Base-by-base conservation (phyloP, 225 moss, liverwort and hornwort genomes). In the Thuidium tamariscinum region DNA sequence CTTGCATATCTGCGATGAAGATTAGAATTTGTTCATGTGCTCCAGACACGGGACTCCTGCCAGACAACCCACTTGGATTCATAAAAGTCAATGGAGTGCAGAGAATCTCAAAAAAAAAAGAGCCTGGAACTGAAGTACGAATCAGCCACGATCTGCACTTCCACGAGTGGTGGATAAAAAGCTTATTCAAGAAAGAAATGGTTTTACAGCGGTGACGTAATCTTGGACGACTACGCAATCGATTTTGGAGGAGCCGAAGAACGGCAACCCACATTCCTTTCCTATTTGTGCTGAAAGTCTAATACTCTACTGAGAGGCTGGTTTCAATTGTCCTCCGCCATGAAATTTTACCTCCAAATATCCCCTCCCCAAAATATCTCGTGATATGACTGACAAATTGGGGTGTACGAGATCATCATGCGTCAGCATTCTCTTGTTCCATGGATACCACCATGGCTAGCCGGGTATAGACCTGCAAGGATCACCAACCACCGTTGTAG, bases 401-500 rank as follows among this genome's bases (percentile, higher is more conserved):
- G 62, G 67, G 48, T 37, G 82, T 36, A 48, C 46, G 23, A 73
- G 26, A n/a, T n/a, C n/a, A n/a, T 89, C 81, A 93, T 23, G 78
- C 79, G 29, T 90, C 94, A 72, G 92, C 94, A 74, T 93, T 97
- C n/a, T 95, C 94, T 82, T 95, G 95, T 92, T 97, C 96, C 96
- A 95, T 90, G 49, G 95, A 92, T 42, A 97, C 97, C 77, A 97
- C 88, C 67, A 93, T 37, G 46, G 95, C 96, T 66, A 97, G 86
- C 67, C 96, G 93, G 51, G 95, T 93, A 87, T 90, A 97, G 30
- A 97, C 92, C 95, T 97, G 90, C 74, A 84, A 75, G 64, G 71
- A 48, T 79, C 74, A 59, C 42, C 84, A 46, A 86, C 79, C 74
- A 39, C 42, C n/a, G 20, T 36, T 46, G 63, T 30, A 34, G 36